A percentile compares a stretch with the other conserved stretches of the same genome.
Evolutionary conservation across 2,329 filamentous ascomycete species (phyloP).

Genomic region (Cytospora chrysosperma): DNA sequence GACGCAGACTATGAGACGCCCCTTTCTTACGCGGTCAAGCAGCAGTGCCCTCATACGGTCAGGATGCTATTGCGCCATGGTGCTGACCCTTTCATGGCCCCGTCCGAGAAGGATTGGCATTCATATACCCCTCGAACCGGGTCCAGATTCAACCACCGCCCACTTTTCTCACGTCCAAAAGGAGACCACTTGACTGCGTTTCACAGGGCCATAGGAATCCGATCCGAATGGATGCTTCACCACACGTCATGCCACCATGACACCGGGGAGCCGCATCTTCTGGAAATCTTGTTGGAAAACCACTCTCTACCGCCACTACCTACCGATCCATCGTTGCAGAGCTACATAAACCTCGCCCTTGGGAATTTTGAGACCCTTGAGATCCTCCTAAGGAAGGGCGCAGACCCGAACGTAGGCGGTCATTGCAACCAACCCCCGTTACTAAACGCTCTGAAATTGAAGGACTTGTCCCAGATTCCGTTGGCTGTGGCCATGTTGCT

Average conservation of each 20-base stretch:
- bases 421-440: neutral
- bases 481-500: neutral
- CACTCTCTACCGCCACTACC: neutral
- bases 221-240: too few relatives aligned
- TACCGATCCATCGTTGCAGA: neutral
- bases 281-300: neutral
- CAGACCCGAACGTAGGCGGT: neutral
- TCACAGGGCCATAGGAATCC: neutral
- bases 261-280: neutral
- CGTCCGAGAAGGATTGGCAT: neutral
- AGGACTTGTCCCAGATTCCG: neutral
- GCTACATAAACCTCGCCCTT: neutral
- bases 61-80: neutral
- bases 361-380: neutral
- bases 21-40: neutral
- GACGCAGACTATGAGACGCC: neutral
- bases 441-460: neutral
- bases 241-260: neutral
- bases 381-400: neutral
- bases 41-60: neutral
- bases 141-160: neutral
- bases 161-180: too few relatives aligned
- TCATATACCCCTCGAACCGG: neutral
- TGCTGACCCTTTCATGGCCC: neutral
- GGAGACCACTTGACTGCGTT: neutral